Evolutionary conservation across 768 basidiomycete species (phyloP).

Genomic region (Kwoniella sp.): DNA sequence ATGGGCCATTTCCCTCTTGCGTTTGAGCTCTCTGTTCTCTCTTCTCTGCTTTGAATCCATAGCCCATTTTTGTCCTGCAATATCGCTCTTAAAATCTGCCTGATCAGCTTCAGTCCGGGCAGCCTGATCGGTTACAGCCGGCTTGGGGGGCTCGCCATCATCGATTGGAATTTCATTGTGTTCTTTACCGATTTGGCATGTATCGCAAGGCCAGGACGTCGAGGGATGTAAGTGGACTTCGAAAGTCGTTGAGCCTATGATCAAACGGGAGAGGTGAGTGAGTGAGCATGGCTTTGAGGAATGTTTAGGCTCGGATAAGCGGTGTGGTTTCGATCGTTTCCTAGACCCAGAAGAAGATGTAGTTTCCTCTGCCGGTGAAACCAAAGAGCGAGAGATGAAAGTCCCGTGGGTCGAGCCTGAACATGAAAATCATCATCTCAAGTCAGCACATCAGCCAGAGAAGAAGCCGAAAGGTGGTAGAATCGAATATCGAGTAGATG

Average conservation of each 20-base stretch:
- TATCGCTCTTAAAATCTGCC: background rate
- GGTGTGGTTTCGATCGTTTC: slow-evolving; percentile 8
- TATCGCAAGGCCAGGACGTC: slow-evolving; percentile 49
- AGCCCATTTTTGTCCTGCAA: slow-evolving; percentile 10
- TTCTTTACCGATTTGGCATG: slow-evolving; percentile 32
- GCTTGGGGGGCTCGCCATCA: slow-evolving; percentile 31
- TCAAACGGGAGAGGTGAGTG: slow-evolving; percentile 33
- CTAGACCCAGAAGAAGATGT: background rate
- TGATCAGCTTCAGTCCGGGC: too few species aligned
- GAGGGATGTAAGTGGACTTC: slow-evolving; percentile 44
- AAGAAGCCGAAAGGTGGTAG: too few species aligned
- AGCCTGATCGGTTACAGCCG: too few species aligned
- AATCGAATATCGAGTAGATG: too few species aligned
- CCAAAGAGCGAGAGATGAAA: slow-evolving; percentile 18
- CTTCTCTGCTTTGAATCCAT: slow-evolving; percentile 37
- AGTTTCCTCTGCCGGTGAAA: background rate
- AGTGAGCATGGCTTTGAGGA: slow-evolving; percentile 40
- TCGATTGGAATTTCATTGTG: slow-evolving; percentile 42
- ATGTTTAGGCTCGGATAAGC: slow-evolving; percentile 42
- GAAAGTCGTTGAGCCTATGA: slow-evolving; percentile 44
- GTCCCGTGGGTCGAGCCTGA: slow-evolving; percentile 54
- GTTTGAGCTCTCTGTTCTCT: slow-evolving; percentile 35
- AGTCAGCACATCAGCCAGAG: background rate
- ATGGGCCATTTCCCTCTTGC: slow-evolving; percentile 41
- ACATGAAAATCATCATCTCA: too few species aligned